Evolutionary conservation across 495 filamentous ascomycete genomes (phyloP).

Genomic region (Venustampulla echinocandica): DNA sequence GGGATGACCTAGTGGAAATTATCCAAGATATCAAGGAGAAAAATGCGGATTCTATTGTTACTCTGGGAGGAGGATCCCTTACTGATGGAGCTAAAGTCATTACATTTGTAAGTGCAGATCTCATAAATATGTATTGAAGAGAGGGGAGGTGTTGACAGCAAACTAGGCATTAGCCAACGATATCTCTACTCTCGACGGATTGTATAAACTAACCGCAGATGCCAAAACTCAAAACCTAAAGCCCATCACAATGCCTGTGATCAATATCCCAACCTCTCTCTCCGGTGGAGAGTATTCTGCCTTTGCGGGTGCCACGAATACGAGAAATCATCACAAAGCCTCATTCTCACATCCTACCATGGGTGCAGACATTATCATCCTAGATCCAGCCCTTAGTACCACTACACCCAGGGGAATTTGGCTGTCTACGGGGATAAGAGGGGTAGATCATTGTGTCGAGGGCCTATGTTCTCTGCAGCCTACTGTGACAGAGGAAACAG

Average conservation of each 20-base stretch:
- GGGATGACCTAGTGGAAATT: slow-evolving; percentile 50
- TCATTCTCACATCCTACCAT: slow-evolving; percentile 38
- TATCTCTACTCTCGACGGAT: slow-evolving; percentile 32
- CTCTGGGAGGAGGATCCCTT: slow-evolving; percentile 51
- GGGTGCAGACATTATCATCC: slow-evolving; percentile 46
- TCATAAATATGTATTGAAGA: not conserved
- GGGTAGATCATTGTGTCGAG: slow-evolving; percentile 60
- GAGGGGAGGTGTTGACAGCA: not conserved
- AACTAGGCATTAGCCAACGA: slow-evolving; percentile 33
- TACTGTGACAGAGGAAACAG: not conserved
- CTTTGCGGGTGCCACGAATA: slow-evolving; percentile 47
- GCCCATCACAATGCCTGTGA: slow-evolving; percentile 40
- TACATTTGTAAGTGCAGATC: slow-evolving; percentile 29
- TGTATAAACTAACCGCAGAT: slow-evolving; percentile 34
- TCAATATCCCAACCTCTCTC: slow-evolving; percentile 54
- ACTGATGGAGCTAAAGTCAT: slow-evolving; percentile 56
- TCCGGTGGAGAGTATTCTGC: slow-evolving; percentile 55
- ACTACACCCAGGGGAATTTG: slow-evolving; percentile 52
- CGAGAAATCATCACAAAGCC: slow-evolving; percentile 43
- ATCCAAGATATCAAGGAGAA: slow-evolving; percentile 37
- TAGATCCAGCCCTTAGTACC: slow-evolving; percentile 45
- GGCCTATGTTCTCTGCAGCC: slow-evolving; percentile 35
- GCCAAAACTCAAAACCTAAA: slow-evolving; percentile 14
- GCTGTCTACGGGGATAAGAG: slow-evolving; percentile 53
- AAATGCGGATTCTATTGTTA: slow-evolving; percentile 48